Evolutionary conservation across 805 yeast genomes (phyloP), one percentile per base, ranked within the genome.

Genomic region (Kuraishia capsulata): DNA sequence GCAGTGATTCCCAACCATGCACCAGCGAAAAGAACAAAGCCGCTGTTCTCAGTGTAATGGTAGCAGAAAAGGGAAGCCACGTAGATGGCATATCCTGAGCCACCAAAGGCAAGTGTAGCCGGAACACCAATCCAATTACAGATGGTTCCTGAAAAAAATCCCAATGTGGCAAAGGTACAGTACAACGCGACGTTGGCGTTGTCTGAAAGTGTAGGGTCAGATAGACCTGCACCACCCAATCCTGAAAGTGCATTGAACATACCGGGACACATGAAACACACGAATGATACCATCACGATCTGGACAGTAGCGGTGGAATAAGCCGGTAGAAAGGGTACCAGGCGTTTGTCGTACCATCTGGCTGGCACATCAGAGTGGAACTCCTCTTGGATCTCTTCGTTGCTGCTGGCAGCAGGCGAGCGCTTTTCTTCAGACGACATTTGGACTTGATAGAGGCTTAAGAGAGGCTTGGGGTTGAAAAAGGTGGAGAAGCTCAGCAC

Each of bases 131-230:
- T 47, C n/a, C 54, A 48, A 57, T 75, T 75, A 53, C 71, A 62
- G 35, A 74, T 61, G 23, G 76, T 64, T 46, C 81, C 81, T 9
- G 74, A 68, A 44, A 75, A 65, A 52, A 75, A 72, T 10, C 81
- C 81, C 42, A 73, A 46, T 14, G 71, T 61, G 20, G 79, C 78
- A 48, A 76, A 76, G 1, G 76, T 69, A 33, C 69, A 62, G 52
- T 75, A 66, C 32, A 75, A 58, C 6, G 80, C 78, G 32, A 70
- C 73, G 42, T 61, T 62, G 18, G 78, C 69, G 46, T 71, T 63
- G 46, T 69, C 70, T 29, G 72, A 62, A 19, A 67, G 64, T 20
- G 46, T 45, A 37, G 59, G 61, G 42, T 55, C 54, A 32, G 60
- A 53, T 46, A 61, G 57, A 38, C 71, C 70, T 20, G 71, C 62